Evolutionary conservation across 2,329 filamentous ascomycete genomes (phyloP), one percentile per base, ranked within the genome.

Genomic region (Myriangium duriaei): DNA sequence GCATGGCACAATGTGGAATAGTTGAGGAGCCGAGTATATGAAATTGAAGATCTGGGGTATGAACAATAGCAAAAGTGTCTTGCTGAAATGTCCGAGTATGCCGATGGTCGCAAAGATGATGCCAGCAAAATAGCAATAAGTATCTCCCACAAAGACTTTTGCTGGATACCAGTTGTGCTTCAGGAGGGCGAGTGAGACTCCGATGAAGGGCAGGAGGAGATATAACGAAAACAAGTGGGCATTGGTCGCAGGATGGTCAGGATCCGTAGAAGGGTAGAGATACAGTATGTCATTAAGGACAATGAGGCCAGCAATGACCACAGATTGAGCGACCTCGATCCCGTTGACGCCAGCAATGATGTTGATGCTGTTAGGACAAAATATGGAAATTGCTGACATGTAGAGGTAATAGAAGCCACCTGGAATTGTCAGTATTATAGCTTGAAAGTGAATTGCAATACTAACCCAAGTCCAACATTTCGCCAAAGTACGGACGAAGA

Each of bases 291-390:
- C 91, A 64, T 98, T 98, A 56, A 85, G 64, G 42, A 80, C 74
- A 48, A 98, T 74, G 35, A 96, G 72, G 37, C 77, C 59, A 16
- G 87, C 88, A 55, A 98, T 84, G 46, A 94, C 82, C 45, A 98
- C 68, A 42, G 86, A 95, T 63, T 98, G 91, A 9, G 81, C 77
- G 39, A 96, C 91, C 60, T 98, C 91, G 57, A 98, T 91, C 39
- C 91, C 91, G 60, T 98, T 98, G 61, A 98, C 84, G n/a, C 91
- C 91, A 0, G 91, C 91, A n/a, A 98, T 69, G 63, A 98, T 98
- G 67, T 98, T 98, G 72, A 98, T 98, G 60, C 85, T 86, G 64
- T 98, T 96, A 5, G 91, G 87, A 49, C 86, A 93, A 67, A 98
- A 98, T 59, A 98, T 98, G 56, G 88, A 83, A 49, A 98, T 74